Base-by-base conservation (phyloP, 2,329 filamentous ascomycete species). In the Curvularia lunata region DNA sequence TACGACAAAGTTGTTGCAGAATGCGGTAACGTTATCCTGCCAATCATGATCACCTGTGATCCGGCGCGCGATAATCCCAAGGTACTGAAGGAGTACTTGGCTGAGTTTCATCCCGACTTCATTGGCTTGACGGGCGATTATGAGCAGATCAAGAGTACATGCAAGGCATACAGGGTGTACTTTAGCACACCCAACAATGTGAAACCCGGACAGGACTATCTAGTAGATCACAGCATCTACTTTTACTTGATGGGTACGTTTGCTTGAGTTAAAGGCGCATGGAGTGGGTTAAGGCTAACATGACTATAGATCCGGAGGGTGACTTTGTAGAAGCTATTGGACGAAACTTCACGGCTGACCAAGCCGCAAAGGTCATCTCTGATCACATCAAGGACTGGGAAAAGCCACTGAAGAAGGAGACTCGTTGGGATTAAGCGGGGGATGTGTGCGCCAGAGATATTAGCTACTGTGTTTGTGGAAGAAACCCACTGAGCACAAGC, bases 151-250 rank as follows among this genome's bases (percentile, higher is more conserved):
- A 97, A 97, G 83, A 84, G 89, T 64, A 88, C 96, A 55, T 99
- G 95, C 84, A 98, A 97, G 82, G 89, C 89, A 66, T 99, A 98
- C 78, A 85, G 95, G 19, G 95, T 99, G 53, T 99, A 99, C 81
- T 99, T 99, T 73, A 95, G 91, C 73, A 99, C 95, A 47, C 95
- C 95, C 32, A 83, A 86, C 68, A 85, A 92, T 63, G 91, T 98
- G 55, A 90, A 93, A 82, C 90, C 92, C 1, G 95, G 94, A 1
- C 91, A 97, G 82, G 95, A 99, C 78, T 99, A 99, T 76, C 79
- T 99, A 69, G 95, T 99, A 12, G 95, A 99, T 77, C 95, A 99
- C 81, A 97, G 92, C 78, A 99, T 99, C 68, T 99, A 99, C 83
- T 99, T 99, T 73, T 99, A 99, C 78, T 81, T 99, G 67, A 99